Evolutionary conservation across 176 grass and related monocot genomes (phyloP), one percentile per base, ranked within the genome.

Genomic region (Tuctoria greenei): DNA sequence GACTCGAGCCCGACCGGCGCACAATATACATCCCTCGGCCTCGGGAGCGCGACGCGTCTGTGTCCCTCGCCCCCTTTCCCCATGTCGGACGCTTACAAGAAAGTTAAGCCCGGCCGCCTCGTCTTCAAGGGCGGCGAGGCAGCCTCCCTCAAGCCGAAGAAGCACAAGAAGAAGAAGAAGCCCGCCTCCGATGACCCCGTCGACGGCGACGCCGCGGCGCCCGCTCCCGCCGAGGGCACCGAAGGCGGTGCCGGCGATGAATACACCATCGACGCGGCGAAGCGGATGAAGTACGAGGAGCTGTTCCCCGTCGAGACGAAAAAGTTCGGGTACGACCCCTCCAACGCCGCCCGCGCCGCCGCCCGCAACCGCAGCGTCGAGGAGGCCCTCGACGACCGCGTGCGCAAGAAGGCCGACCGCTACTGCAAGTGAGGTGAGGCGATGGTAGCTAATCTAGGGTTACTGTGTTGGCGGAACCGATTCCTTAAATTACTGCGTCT

Each of bases 281-380:
- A 98, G 91, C 85, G 78, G 82, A 90, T 95, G 87, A 98, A 98
- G 76, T 98, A 98, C 77, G 95, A 98, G 86, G 95, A 98, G 64
- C 45, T 98, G 6, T 98, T 98, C 73, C 95, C 95, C 35, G 95
- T 98, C 40, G 95, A 98, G 82, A 2, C 95, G 27, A 92, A 81
- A 84, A 98, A 92, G 80, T 98, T 92, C 77, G 79, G 84, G 11
- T 98, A 98, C 64, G 95, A 98, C 60, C 95, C 91, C 1, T 79
- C 80, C 49, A 98, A 98, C 81, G 86, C 88, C 67, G 81, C 82
- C 54, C 85, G 87, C 41, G 69, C 56, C 59, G 59, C 51, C 68
- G 71, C 73, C 41, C 83, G 86, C 61, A 83, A 57, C 71, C 86
- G 89, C 54, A 69, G 79, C 57, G 89, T 94, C 45, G 91, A 92